These are phyloP conservation scores for Schrenkiella parvula DNA, from an alignment of 345 rosid genomes.

Conservation along the genomic window DNA sequence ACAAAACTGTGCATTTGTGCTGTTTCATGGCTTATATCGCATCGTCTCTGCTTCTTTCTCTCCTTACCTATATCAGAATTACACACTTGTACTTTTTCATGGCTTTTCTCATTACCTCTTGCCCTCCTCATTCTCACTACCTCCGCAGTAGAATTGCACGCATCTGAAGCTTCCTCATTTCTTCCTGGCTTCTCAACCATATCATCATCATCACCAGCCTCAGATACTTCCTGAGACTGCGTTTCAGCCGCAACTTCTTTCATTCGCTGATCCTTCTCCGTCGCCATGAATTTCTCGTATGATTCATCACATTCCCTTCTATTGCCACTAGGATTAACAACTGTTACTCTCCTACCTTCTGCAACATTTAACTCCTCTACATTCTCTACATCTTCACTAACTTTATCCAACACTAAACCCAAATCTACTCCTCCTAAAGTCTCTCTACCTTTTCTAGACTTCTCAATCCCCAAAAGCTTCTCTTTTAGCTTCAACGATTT, in stretches of 20 bases:
- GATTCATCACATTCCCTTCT: neutral
- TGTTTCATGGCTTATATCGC: neutral
- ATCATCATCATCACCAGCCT: neutral
- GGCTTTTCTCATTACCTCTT: neutral
- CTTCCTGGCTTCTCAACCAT: neutral
- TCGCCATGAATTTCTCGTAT: neutral
- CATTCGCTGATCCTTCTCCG: slow-evolving; percentile 16
- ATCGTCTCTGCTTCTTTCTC: neutral
- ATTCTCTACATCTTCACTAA: neutral
- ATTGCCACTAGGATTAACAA: neutral
- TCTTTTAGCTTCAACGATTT: slow-evolving; percentile 27
- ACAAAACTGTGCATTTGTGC: neutral
- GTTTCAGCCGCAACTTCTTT: slow-evolving; percentile 2
- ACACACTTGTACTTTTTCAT: neutral
- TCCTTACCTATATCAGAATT: neutral
- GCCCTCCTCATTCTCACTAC: too few species aligned
- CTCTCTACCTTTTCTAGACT: slow-evolving; percentile 23
- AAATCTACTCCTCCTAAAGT: neutral
- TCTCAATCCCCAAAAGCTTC: slow-evolving; percentile 36
- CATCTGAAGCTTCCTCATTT: neutral
- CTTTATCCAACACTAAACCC: neutral
- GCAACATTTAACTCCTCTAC: slow-evolving; percentile 6
- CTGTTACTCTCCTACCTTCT: neutral
- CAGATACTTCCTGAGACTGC: neutral
- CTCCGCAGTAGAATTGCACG: neutral